These are phyloP conservation scores for Diaporthe velutina DNA, from an alignment of 2,329 filamentous ascomycete species.

Conservation along the genomic window DNA sequence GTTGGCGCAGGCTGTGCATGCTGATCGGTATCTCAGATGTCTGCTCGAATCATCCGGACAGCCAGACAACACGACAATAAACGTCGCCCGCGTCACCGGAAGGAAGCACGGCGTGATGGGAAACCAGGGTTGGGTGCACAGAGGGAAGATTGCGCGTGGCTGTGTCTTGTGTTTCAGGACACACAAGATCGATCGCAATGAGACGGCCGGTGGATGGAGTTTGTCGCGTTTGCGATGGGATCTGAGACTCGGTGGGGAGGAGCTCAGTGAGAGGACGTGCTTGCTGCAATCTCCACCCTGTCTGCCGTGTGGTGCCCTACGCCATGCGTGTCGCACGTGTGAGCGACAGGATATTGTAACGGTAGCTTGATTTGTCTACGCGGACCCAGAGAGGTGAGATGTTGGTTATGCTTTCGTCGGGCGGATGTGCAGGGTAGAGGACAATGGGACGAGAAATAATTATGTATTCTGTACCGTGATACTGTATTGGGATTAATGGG, in stretches of 20 bases:
- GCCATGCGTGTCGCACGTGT: slow-evolving; percentile 14
- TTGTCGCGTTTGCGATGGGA: slow-evolving; percentile 23
- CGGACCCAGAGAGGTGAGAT: background rate
- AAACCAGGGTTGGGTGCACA: background rate
- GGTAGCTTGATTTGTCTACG: background rate
- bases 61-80: background rate
- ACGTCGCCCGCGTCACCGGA: background rate
- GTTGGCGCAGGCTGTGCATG: slow-evolving; percentile 8
- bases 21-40: slow-evolving; percentile 13
- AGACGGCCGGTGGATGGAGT: background rate
- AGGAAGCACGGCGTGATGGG: background rate
- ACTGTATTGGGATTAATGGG: rapidly evolving
- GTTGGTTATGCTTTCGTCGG: background rate
- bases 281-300: background rate
- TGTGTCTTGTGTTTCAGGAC: slow-evolving; percentile 18
- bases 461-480: background rate
- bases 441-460: background rate
- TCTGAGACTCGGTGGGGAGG: slow-evolving; percentile 1
- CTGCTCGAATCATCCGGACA: background rate
- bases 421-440: background rate
- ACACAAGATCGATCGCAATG: slow-evolving; percentile 17
- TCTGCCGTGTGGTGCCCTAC: background rate
- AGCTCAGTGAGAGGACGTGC: background rate
- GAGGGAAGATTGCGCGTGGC: slow-evolving; percentile 2
- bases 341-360: background rate